Evolutionary conservation across 208 protist species (phyloP).

Genomic region (Acanthamoeba lenticulata): DNA sequence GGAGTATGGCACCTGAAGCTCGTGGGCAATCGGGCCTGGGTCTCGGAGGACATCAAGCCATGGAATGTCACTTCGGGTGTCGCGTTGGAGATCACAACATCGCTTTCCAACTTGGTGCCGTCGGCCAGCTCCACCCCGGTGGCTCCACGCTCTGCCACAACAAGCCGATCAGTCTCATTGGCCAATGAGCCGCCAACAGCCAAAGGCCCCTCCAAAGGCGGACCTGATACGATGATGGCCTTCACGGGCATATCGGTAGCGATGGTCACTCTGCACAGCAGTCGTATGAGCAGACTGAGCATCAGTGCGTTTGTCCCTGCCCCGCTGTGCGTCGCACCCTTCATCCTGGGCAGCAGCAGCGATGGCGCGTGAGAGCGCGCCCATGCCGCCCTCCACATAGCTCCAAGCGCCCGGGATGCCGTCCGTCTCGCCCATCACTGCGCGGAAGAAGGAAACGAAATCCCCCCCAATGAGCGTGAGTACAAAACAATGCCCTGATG

Average conservation of each 20-base stretch:
- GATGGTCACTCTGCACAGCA: conserved; percentile 44
- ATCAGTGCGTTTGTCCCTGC: no score
- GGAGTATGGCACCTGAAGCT: neutral
- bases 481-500: neutral
- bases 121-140: conserved; percentile 47
- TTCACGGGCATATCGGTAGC: conserved; percentile 37
- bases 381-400: conserved; percentile 80
- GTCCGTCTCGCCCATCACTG: conserved; percentile 63
- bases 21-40: neutral
- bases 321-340: conserved; percentile 39
- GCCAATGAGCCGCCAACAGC: neutral
- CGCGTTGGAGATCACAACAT: conserved; percentile 71
- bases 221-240: conserved; percentile 1
- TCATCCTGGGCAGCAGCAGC: conserved; percentile 50
- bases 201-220: no score
- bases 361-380: conserved; percentile 69
- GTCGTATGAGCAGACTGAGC: no score
- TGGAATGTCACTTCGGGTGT: conserved; percentile 70
- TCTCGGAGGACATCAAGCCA: conserved; percentile 28
- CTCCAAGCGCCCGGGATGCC: conserved; percentile 68
- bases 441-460: neutral
- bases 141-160: neutral
- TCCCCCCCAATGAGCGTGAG: neutral
- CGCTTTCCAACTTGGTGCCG: conserved; percentile 46
- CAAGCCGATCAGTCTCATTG: neutral